Percentiles rank a stretch among this genome's conserved stretches.
Evolutionary conservation across 2,329 filamentous ascomycete species (phyloP).

Genomic region (Cladophialophora bantiana): DNA sequence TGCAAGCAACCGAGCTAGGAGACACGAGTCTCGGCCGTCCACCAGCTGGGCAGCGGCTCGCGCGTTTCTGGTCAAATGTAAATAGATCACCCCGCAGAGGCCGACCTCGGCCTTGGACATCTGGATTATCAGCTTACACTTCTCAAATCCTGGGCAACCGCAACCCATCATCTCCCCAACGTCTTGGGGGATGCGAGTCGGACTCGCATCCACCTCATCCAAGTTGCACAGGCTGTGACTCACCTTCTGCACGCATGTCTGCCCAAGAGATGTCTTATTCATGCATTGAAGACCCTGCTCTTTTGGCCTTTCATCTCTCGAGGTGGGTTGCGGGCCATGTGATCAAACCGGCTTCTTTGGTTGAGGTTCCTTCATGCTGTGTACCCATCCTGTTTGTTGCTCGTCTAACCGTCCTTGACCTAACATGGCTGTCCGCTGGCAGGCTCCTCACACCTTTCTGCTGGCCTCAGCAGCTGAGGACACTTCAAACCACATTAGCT

Average conservation of each 20-base stretch:
- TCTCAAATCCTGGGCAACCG: neutral
- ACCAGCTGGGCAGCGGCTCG: neutral
- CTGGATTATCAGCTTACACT: conserved; percentile 1
- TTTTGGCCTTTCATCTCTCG: neutral
- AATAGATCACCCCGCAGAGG: neutral
- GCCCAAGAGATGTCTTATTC: neutral
- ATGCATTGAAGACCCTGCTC: neutral
- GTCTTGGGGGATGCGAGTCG: neutral
- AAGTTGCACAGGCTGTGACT: conserved; percentile 1
- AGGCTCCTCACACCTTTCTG: neutral
- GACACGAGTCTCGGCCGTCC: neutral
- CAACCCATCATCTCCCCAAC: neutral
- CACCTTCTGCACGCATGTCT: conserved; percentile 8
- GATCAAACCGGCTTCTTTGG: neutral
- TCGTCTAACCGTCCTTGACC: neutral
- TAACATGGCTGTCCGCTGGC: neutral
- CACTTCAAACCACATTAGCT: neutral
- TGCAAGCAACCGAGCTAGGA: neutral
- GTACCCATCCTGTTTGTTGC: neutral
- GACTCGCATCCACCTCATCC: neutral
- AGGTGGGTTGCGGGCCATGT: neutral
- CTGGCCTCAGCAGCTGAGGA: neutral
- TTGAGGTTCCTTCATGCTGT: neutral
- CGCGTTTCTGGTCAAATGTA: conserved; percentile 6
- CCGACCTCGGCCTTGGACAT: neutral